A percentile compares a stretch with the other conserved stretches of the same genome.
Evolutionary conservation across 768 basidiomycete species (phyloP).

Genomic region (Gautieria morchelliformis): DNA sequence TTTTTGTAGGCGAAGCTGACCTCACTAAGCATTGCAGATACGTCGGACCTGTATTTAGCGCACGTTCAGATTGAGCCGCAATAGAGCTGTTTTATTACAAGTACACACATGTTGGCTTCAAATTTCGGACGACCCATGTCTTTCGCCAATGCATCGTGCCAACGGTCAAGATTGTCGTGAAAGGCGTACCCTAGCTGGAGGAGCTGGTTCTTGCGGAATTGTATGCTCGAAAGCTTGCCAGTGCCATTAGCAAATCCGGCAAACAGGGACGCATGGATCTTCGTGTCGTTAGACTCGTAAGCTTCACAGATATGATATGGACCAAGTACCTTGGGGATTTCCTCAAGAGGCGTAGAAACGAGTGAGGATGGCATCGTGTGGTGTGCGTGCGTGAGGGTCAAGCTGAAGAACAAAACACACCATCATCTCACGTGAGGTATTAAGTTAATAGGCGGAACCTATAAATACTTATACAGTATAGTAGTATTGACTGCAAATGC

Average conservation of each 20-base stretch:
- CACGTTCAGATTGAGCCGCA: no score
- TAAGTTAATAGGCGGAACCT: no score
- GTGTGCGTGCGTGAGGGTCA: no score
- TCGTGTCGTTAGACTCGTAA: no score
- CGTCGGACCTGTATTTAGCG: not conserved
- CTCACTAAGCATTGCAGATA: constrained; percentile 11
- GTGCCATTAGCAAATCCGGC: constrained; percentile 38
- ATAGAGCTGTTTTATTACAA: constrained; percentile 22
- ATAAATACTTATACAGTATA: no score
- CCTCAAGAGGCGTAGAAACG: constrained; percentile 40
- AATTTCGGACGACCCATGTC: constrained; percentile 58
- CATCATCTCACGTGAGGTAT: no score
- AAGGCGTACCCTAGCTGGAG: constrained; percentile 64
- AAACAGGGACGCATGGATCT: constrained; percentile 51
- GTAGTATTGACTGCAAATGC: no score
- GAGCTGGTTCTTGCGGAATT: constrained; percentile 67
- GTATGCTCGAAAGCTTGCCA: constrained; percentile 56
- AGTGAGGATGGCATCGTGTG: constrained; percentile 12
- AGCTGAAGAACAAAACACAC: no score
- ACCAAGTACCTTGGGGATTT: constrained; percentile 37
- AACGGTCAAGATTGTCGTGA: constrained; percentile 57
- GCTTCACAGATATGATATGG: not conserved
- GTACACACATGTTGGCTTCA: constrained; percentile 45
- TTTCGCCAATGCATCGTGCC: constrained; percentile 44
- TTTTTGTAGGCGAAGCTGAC: constrained; percentile 42